Evolutionary conservation across 768 basidiomycete species (phyloP), one percentile per base, ranked within the genome.

Genomic region (Pleurotus tuber-regium): DNA sequence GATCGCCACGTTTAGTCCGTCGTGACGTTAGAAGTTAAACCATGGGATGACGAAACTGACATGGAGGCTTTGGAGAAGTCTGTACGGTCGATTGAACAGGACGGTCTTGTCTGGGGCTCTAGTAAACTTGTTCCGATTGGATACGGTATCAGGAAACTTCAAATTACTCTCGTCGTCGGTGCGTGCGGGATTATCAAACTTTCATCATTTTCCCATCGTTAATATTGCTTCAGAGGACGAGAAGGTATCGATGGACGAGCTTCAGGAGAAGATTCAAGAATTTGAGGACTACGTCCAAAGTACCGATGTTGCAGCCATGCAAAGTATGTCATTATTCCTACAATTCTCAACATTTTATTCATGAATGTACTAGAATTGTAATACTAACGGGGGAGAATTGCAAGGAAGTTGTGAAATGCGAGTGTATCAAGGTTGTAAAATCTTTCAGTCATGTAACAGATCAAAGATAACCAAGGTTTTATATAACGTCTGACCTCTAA

Each of bases 31-130:
- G 96, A 98, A 60, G 94, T 99, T 56, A 99, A 99, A 74, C 95
- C 96, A 33, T 97, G 94, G 96, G 96, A 98, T 68, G 96, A 98
- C 66, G 94, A 97, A 76, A 99, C 97, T 44, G 92, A 98, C 71
- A 95, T 99, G 95, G 79, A 65, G 38, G 89, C 75, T 44, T 77
- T 98, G 60, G 96, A 98, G 71, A 69, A 76, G 12, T 63, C 79
- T 35, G 96, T 98, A 50, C 85, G 97, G 54, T 84, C 91, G 18
- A 84, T 98, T 61, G 81, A 90, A 69, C 74, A 82, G 74, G 86
- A 89, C 33, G 97, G 97, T 64, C 87, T 99, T 52, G 80, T 98
- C 43, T 99, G 97, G 97, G 96, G 97, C 69, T 80, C 83, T 35
- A 90, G 87, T 72, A 95, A 92, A 73, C 78, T 98, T 47, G 93